Evolutionary conservation across 768 basidiomycete genomes (phyloP), one percentile per base, ranked within the genome.

Genomic region (Russula sp.): DNA sequence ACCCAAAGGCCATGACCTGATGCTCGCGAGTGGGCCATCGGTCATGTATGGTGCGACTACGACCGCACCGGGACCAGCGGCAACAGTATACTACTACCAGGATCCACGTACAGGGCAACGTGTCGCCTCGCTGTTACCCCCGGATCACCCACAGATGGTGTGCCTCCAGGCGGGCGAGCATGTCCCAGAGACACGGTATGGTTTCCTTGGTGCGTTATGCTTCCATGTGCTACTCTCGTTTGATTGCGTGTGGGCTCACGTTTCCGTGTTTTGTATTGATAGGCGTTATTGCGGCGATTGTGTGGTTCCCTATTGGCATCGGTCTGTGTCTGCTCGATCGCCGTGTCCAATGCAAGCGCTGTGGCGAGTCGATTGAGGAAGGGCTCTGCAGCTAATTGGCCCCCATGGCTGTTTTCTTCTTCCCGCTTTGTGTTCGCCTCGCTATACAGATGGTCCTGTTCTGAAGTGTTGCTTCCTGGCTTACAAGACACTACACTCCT

Each of bases 301-400:
- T 93, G 64, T 93, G 90, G 91, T 94, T 94, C 77, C 92, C 92
- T 4, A 74, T 92, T 0, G 92, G 92, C 5, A 80, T 94, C 44
- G 89, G 85, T 2, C 76, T 88, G 6, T 94, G 92, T 70, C 74
- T 93, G 10, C 78, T 94, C 28, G 92, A 94, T 73, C 81, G 87
- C 50, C 76, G 79, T 56, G 86, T 89, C 32, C 80, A 79, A 66
- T 94, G 91, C 74, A 73, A 71, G 28, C 77, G 80, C n/a, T 83
- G 82, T 42, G 80, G 80, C 5, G 52, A 64, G 30, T 49, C 73
- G 3, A 62, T 83, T 18, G 77, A 79, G 36, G 70, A 76, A 3
- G 78, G 79, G 6, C 16, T 70, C 4, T 69, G 69, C 20, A 57
- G 52, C 9, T 48, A 16, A 16, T 6, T 69, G n/a, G 58, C 4